Base-by-base conservation (phyloP, 108 stramenopile genomes). In the Seminavis robusta region DNA sequence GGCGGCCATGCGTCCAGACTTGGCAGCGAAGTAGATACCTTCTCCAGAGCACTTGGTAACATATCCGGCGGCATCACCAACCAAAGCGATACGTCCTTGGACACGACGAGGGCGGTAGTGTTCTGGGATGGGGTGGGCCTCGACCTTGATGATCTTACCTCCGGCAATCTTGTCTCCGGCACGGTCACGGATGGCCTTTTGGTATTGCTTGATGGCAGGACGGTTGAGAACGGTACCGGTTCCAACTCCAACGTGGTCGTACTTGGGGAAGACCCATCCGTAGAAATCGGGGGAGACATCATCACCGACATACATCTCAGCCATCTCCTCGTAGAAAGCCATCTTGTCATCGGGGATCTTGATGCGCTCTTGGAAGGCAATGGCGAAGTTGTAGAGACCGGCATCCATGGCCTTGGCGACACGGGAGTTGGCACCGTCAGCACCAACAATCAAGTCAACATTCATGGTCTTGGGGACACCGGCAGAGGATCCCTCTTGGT, bases 181-280 rank as follows among this genome's bases (percentile, higher is more conserved):
- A 36, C 97, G 93, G 69, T 96, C 95, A 56, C 97, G 94, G 77
- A 98, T 98, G 62, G 97, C 97, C 77, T 98, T 95, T 71, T 97
- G 94, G 81, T 98, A 98, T 75, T 95, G 88, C 90, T 96, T 98
- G 77, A 98, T 98, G 64, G 94, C 95, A 24, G 97, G 97, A 25
- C 97, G 83, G 92, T 98, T 98, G 36, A 98, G 86, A 49, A 98
- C 97, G 55, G 97, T 98, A 47, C 97, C 97, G 8, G 97, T 98
- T 71, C 97, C 97, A 56, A 98, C 97, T 54, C 95, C 97, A 34
- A 98, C 97, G 77, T 98, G 97, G 79, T 98, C 97, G 71, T 98
- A 96, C 77, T 98, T 98, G 73, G 97, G 97, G 86, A 98, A 98
- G 46, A 98, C 97, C 97, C 97, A 98, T 52, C 95, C 97, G 73